Base-by-base conservation (phyloP, 768 basidiomycete species). In the Naematelia encephala region DNA sequence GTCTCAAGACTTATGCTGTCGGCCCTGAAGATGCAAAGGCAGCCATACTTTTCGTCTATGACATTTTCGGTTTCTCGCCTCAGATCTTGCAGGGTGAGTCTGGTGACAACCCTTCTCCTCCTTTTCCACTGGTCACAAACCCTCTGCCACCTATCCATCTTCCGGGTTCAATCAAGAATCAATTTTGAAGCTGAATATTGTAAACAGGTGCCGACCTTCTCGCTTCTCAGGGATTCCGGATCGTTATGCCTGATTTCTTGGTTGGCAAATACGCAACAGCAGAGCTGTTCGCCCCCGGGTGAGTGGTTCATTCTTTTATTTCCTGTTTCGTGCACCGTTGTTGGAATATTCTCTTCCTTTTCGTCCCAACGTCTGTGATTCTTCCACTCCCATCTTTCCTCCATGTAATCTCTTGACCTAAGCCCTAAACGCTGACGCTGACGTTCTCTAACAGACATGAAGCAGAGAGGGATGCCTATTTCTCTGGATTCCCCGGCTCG, bases 221-320 rank as follows among this genome's bases (percentile, higher is more conserved):
- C 53, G 84, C 85, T 1, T 76, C 81, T 10, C 74, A 85, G 30
- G 81, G 83, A 3, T 82, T 82, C 30, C 80, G 79, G 19, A 84
- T 87, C 27, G 80, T 84, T 68, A 84, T 86, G 83, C 85, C 85
- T 42, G 85, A 86, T 74, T 83, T 86, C 72, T 83, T 86, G 68
- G 81, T 83, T 11, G 74, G 82, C 26, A 73, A 72, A 28, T 79
- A 84, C 1, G 85, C 82, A 67, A 79, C 83, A 1, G 54, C 74
- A 5, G 80, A 80, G 21, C 78, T 80, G 63, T 84, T 81, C 70
- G 82, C 83, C 84, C 28, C 64, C 81, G 81, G 57, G 82, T 82
- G 71, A 73, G 74, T 51, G 80, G 78, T 57, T 75, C 83, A n/a
- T n/a, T n/a, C n/a, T n/a, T n/a, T n/a, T 85, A 62, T 82, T 78